A percentile compares a stretch with the other conserved stretches of the same genome.
phyloP scores from a whole-genome alignment of 306 rosid genomes.

The Ziziphus jujuba region DNA sequence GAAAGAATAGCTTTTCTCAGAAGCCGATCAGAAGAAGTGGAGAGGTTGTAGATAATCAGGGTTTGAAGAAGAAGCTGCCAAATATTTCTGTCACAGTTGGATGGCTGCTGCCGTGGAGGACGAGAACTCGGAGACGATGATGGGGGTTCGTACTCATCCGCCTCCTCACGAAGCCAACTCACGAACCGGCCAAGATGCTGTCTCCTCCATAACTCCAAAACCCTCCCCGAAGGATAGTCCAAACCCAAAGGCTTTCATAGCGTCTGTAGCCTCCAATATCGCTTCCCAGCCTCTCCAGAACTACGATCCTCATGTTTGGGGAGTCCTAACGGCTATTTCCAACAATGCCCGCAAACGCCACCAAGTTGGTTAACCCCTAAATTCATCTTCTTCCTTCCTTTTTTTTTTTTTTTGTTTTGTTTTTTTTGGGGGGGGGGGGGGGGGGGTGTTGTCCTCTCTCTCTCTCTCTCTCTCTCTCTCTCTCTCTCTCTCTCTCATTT shows the following conservation, averaged over 20 bases:
- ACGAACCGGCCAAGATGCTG: not conserved
- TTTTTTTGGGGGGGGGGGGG: no score
- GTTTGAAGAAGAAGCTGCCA: constrained; percentile 55
- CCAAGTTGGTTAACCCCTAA: constrained; percentile 43
- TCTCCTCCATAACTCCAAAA: not conserved
- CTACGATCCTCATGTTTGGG: constrained; percentile 75
- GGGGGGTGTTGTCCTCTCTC: no score
- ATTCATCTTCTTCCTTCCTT: not conserved
- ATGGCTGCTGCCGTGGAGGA: constrained; percentile 45
- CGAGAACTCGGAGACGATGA: constrained; percentile 8
- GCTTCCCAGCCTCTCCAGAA: constrained; percentile 72
- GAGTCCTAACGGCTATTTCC: constrained; percentile 92
- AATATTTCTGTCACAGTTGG: constrained; percentile 5
- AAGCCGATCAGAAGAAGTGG: no score
- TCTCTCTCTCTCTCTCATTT: not conserved
- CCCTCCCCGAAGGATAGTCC: constrained; percentile 5
- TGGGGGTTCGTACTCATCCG: not conserved
- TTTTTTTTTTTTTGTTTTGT: not conserved
- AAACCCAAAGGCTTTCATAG: constrained; percentile 47
- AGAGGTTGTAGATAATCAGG: constrained; percentile 34
- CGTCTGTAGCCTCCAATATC: constrained; percentile 63
- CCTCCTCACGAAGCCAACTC: not conserved
- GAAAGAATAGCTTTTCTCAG: no score
- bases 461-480: no score
- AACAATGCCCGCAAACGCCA: constrained; percentile 73